Evolutionary conservation across 495 filamentous ascomycete genomes (phyloP), one percentile per base, ranked within the genome.

Genomic region (Tetracladium marchalianum): DNA sequence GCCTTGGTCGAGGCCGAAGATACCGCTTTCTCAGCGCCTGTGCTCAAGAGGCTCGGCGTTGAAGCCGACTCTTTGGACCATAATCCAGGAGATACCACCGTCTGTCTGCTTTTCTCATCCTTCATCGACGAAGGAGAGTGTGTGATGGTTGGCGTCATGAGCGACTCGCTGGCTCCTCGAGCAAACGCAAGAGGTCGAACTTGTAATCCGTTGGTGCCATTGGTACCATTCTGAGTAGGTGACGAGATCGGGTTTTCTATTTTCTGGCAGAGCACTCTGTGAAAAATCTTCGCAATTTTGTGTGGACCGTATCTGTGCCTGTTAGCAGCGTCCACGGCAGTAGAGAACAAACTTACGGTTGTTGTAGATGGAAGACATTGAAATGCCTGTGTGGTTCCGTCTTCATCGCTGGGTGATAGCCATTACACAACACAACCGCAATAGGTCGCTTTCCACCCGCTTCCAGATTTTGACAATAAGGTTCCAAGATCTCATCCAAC

Each of bases 281-380:
- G 47, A 8, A 66, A 70, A 50, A 62, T 71, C 61, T 76, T 79
- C 8, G 77, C 78, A 27, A 84, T 54, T 52, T 84, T 85, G 48
- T 82, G 71, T 12, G 81, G 81, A 0, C 80, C 82, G 47, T 57
- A 55, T 11, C 65, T 67, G 38, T 10, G 1, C 12, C 31, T 24
- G 35, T 58, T 43, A 57, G 55, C 31, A 46, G 19, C 1, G 11
- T 11, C 34, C 38, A 41, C 19, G 13, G 5, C 22, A 31, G n/a
- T 34, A 33, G 13, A 24, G 22, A 27, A 12, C 10, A 52, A 46
- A 57, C 44, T 48, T 49, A 64, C 64, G 66, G 66, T 54, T 65
- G 62, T 2, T 59, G 41, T 32, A 60, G n/a, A 58, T 57, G 40
- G 47, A 46, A 43, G 31, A 55, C 34, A 24, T 47, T 27, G 47